Conservation (phyloP, 2,329 filamentous ascomycete species). For the Cadophora malorum region DNA sequence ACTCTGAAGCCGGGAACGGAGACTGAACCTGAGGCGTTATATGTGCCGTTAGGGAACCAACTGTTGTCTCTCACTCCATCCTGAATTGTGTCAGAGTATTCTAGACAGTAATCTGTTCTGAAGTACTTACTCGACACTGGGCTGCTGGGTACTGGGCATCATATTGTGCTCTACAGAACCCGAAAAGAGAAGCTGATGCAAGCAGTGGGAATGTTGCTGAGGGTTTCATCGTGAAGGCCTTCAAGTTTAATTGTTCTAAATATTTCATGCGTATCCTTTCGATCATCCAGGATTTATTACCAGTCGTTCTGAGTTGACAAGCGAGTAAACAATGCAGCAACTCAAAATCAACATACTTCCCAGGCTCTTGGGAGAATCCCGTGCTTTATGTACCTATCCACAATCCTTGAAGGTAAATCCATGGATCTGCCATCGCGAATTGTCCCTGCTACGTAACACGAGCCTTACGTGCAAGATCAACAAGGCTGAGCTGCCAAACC, state of each 20-base stretch:
- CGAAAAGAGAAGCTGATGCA: background rate
- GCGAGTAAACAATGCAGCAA: background rate
- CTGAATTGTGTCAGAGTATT: background rate
- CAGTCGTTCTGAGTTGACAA: no score
- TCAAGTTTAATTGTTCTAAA: background rate
- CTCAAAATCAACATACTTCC: background rate
- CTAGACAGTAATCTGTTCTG: no score
- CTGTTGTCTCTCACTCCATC: background rate
- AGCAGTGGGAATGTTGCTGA: background rate
- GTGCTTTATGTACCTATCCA: no score
- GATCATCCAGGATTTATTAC: no score
- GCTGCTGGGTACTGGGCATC: background rate
- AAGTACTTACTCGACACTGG: background rate
- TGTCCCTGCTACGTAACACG: background rate
- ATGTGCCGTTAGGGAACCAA: slow-evolving; percentile 4
- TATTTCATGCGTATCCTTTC: background rate
- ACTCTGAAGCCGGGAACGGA: slow-evolving; percentile 13
- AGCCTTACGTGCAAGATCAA: slow-evolving; percentile 5
- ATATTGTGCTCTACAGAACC: background rate
- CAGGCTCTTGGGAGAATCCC: background rate
- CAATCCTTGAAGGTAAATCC: no score
- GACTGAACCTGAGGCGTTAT: slow-evolving; percentile 13
- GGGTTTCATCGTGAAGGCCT: background rate
- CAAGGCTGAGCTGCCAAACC: slow-evolving; percentile 8
- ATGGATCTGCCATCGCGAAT: background rate